Conservation (phyloP, 495 filamentous ascomycete species). For the Rusavskia elegans region DNA sequence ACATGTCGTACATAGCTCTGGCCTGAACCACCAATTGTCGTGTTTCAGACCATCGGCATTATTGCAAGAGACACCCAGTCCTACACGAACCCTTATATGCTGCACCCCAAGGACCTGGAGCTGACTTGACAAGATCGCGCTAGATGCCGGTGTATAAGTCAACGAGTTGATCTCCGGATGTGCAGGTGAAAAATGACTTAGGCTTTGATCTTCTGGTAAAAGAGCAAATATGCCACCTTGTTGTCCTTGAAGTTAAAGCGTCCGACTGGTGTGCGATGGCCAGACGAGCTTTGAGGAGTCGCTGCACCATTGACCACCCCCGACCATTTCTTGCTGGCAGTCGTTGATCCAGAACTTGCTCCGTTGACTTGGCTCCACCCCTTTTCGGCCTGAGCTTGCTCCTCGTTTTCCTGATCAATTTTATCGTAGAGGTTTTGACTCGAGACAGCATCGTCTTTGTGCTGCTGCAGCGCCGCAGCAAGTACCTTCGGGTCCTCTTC, state of each 20-base stretch:
- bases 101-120: too few species aligned
- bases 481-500: conserved; percentile 62
- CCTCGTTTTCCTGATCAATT: conserved; percentile 45
- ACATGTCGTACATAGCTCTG: background rate
- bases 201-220: conserved; percentile 61
- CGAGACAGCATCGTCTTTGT: conserved; percentile 41
- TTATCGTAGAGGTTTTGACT: conserved; percentile 52
- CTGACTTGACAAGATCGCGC: too few species aligned
- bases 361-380: conserved; percentile 79
- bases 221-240: conserved; percentile 91
- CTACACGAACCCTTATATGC: too few species aligned
- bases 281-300: conserved; percentile 33
- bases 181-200: background rate
- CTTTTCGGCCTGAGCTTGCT: conserved; percentile 39
- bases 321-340: conserved; percentile 42
- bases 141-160: too few species aligned
- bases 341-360: conserved; percentile 18
- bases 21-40: background rate
- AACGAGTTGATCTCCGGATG: too few species aligned
- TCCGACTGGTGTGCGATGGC: conserved; percentile 42
- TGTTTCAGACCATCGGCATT: too few species aligned
- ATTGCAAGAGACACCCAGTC: too few species aligned
- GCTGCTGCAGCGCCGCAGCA: conserved; percentile 45
- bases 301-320: conserved; percentile 46
- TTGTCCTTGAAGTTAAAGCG: conserved; percentile 72